Evolutionary conservation across 2,329 filamentous ascomycete species (phyloP), one percentile per base, ranked within the genome.

Genomic region (Bisporella sp.): DNA sequence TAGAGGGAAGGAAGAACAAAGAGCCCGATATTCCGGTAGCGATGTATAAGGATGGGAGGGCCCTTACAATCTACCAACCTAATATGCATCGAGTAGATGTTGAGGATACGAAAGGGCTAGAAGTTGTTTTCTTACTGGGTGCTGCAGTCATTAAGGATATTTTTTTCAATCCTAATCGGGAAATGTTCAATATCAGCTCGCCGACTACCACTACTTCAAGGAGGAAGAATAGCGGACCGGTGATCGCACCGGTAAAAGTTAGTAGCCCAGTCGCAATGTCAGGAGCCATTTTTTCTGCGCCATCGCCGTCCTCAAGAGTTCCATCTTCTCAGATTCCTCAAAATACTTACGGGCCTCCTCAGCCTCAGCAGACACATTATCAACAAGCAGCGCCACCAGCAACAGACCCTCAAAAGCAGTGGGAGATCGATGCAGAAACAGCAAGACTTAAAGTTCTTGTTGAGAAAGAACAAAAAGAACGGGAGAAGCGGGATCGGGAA

Each of bases 21-120:
- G 93, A 99, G 66, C 92, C 93, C 0, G 93, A 97, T 68, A 97
- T 97, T 59, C 91, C 90, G 0, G 77, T 97, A n/a, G 90, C 89
- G 2, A 78, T 97, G 60, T 95, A 91, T 73, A 83, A 85, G 57
- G 77, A 79, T 13, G 74, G 84, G 30, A 84, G 81, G 58, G 70
- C 73, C 45, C 69, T 97, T 52, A 95, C 91, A 2, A 77, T 99
- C 41, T 96, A 97, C 71, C 88, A 99, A 68, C 88, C 92, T 5
- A 97, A 97, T 64, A 75, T 97, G 63, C 84, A 86, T 54, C 78
- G 93, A 5, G 85, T 97, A 8, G 91, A 97, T 41, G 82, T 97
- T 54, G 90, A 99, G 67, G 93, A 99, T 68, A 82, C 86, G 51
- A 97, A 96, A 67, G 93, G 93, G 0, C 73, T 97, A 4, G 93